Percentiles rank a stretch among this genome's conserved stretches.
Conservation (phyloP, 2,329 filamentous ascomycete species). For the Aureobasidium sp. region DNA sequence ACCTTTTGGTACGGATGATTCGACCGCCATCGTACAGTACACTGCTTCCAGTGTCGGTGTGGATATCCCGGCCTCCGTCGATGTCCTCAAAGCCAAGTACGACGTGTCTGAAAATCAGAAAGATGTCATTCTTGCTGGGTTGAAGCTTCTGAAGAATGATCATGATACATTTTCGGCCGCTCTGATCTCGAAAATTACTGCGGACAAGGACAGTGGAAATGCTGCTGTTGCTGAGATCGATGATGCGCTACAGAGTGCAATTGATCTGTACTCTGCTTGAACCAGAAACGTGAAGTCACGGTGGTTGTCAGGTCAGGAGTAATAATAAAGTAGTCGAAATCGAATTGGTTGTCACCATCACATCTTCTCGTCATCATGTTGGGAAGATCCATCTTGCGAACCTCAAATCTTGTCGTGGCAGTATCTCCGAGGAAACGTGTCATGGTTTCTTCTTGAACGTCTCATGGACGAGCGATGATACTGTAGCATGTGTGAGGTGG, state of each 20-base stretch:
- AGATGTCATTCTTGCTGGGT: conserved; percentile 17
- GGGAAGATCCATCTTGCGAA: too few relatives aligned
- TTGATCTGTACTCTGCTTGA: conserved; percentile 18
- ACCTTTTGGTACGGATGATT: conserved; percentile 18
- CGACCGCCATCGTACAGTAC: conserved; percentile 19
- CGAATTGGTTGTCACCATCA: too few relatives aligned
- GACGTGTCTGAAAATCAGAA: conserved; percentile 17
- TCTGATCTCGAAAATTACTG: conserved; percentile 11
- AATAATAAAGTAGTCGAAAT: too few relatives aligned
- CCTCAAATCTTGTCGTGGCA: too few relatives aligned
- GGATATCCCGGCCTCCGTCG: conserved; percentile 19
- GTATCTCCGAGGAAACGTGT: too few relatives aligned
- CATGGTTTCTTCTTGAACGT: too few relatives aligned
- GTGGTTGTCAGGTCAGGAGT: too few relatives aligned
- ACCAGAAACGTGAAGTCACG: background rate
- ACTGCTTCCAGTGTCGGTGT: conserved; percentile 19
- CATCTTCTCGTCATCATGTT: too few relatives aligned
- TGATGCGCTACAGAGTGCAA: conserved; percentile 18
- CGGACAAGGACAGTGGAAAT: conserved; percentile 7
- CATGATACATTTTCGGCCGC: conserved; percentile 18
- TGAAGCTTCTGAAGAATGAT: conserved; percentile 19
- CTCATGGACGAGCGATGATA: too few relatives aligned
- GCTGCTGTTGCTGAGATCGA: conserved; percentile 18
- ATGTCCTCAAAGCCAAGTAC: conserved; percentile 20
- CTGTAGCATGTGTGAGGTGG: too few relatives aligned